phyloP scores from a whole-genome alignment of 176 grass and related monocot species.

The Guadua angustifolia region DNA sequence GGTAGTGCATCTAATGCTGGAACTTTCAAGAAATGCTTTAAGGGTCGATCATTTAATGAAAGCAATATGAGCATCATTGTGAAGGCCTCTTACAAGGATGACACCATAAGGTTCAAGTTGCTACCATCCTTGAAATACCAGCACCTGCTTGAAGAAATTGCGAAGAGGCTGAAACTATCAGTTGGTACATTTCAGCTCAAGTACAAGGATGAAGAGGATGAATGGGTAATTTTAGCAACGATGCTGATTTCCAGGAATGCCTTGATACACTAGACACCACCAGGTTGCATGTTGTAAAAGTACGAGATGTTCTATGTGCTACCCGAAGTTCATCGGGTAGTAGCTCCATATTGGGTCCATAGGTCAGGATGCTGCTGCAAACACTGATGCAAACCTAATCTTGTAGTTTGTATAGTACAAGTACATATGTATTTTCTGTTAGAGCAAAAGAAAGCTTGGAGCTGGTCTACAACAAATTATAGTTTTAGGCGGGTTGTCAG shows the following conservation, averaged over 20 bases:
- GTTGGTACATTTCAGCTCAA: conserved; percentile 57
- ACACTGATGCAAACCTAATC: not conserved
- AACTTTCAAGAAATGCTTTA: conserved; percentile 38
- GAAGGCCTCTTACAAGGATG: conserved; percentile 63
- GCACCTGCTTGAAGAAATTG: conserved; percentile 49
- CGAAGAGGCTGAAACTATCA: conserved; percentile 56
- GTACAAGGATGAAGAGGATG: conserved; percentile 66
- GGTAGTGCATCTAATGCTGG: conserved; percentile 46
- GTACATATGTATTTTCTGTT: not conserved
- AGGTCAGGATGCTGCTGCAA: not conserved
- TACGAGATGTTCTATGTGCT: conserved; percentile 44
- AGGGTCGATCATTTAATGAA: not conserved
- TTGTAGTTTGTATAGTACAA: not conserved
- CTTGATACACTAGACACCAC: conserved; percentile 48
- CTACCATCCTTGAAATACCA: conserved; percentile 43
- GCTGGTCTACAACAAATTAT: not conserved
- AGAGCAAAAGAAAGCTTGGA: not conserved
- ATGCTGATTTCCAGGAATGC: conserved; percentile 61
- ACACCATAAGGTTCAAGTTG: conserved; percentile 54
- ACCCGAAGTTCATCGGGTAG: conserved; percentile 35
- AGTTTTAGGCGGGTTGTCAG: not conserved
- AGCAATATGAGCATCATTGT: conserved; percentile 20
- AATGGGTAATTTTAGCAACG: conserved; percentile 58
- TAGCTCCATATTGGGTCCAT: not conserved
- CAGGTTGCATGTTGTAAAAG: conserved; percentile 28